Evolutionary conservation across 495 filamentous ascomycete genomes (phyloP).

Genomic region (Aeminium ludgeri): DNA sequence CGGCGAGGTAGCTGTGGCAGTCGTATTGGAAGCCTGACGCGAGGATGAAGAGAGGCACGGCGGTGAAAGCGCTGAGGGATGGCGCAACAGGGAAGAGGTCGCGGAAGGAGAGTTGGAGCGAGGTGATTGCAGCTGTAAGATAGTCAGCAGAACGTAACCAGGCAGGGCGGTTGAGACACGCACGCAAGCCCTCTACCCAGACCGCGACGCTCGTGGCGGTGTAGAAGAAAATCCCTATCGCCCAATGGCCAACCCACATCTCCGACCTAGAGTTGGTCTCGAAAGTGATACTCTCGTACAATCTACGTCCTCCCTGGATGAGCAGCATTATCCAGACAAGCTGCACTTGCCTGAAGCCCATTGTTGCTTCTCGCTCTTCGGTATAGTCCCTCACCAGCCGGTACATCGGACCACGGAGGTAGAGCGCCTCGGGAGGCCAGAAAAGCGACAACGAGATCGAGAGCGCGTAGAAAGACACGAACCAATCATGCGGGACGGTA

Average conservation of each 20-base stretch:
- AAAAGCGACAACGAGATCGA: constrained; percentile 56
- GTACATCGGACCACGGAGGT: constrained; percentile 34
- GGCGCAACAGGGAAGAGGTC: constrained; percentile 26
- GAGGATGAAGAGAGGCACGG: constrained; percentile 48
- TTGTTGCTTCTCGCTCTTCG: constrained; percentile 20
- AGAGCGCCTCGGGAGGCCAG: constrained; percentile 55
- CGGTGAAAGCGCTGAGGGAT: constrained; percentile 41
- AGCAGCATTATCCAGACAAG: constrained; percentile 54
- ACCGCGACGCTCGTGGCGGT: constrained; percentile 49
- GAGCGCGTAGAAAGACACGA: constrained; percentile 68
- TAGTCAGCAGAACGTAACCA: neutral
- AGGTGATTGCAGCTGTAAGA: constrained; percentile 6
- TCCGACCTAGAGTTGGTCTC: constrained; percentile 40
- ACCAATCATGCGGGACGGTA: constrained; percentile 71
- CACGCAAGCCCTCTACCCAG: constrained; percentile 78
- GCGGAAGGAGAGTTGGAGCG: constrained; percentile 4
- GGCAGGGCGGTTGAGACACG: constrained; percentile 8
- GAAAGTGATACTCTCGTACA: constrained; percentile 52
- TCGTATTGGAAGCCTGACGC: constrained; percentile 66
- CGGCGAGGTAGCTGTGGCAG: constrained; percentile 64
- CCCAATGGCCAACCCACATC: constrained; percentile 77
- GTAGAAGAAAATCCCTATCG: constrained; percentile 67
- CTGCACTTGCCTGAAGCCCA: constrained; percentile 48
- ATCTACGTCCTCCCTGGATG: constrained; percentile 54
- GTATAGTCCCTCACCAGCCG: constrained; percentile 21